Evolutionary conservation across 306 rosid genomes (phyloP).

Genomic region (Acmispon strigosus): DNA sequence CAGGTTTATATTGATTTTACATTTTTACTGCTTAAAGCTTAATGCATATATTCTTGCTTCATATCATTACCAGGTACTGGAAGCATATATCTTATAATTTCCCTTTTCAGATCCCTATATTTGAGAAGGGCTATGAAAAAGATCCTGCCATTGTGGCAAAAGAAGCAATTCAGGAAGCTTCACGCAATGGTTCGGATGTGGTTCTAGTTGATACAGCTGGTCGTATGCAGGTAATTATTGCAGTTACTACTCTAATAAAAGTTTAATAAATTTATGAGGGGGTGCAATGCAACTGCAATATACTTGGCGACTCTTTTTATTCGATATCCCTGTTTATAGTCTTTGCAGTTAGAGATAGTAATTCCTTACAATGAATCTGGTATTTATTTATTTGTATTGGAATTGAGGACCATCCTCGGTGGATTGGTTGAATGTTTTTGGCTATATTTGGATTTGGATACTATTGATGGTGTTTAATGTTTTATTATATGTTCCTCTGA

Average conservation of each 20-base stretch:
- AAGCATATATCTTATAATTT: background rate
- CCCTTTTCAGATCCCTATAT: conserved; percentile 74
- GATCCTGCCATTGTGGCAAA: conserved; percentile 98
- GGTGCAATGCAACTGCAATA: background rate
- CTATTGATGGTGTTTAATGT: background rate
- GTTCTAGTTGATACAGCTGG: conserved; percentile 99
- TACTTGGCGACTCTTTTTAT: background rate
- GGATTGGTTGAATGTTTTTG: background rate
- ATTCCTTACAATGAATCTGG: background rate
- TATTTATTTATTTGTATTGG: background rate
- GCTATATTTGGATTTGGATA: background rate
- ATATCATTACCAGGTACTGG: background rate
- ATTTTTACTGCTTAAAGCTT: conserved; percentile 4
- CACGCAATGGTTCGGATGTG: conserved; percentile 87
- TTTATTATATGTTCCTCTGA: background rate
- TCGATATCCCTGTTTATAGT: background rate
- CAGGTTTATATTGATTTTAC: conserved; percentile 51
- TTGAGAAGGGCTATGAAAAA: conserved; percentile 96
- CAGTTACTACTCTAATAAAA: background rate
- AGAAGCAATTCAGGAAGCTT: conserved; percentile 97
- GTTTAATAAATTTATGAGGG: background rate
- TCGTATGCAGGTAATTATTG: conserved; percentile 77
- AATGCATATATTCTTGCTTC: background rate
- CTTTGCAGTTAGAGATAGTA: background rate
- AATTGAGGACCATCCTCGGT: background rate